phyloP scores from a whole-genome alignment of 106 monocot species.

The Dactylorhiza incarnata region DNA sequence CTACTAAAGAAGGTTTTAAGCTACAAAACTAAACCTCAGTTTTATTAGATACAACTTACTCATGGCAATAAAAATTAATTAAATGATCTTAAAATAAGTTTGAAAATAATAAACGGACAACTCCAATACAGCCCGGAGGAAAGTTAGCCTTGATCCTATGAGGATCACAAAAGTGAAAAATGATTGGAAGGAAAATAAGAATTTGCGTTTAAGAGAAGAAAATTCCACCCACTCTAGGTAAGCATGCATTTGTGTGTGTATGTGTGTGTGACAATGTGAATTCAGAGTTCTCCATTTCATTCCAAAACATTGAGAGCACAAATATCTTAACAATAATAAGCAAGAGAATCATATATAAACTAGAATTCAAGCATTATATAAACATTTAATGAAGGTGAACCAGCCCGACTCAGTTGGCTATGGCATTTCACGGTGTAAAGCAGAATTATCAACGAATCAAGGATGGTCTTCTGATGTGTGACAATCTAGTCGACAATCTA shows the following conservation, averaged over 20 bases:
- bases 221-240: background rate
- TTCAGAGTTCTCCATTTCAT: background rate
- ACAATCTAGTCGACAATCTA: too few relatives aligned
- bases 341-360: background rate
- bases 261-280: background rate
- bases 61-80: background rate
- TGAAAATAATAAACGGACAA: background rate
- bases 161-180: background rate
- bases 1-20: slow-evolving; percentile 6
- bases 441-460: too few relatives aligned
- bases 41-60: background rate
- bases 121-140: background rate
- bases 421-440: too few relatives aligned
- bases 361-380: background rate
- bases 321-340: background rate
- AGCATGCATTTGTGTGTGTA: too few relatives aligned
- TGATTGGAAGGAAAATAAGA: background rate
- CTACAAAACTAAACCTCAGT: background rate
- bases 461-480: too few relatives aligned
- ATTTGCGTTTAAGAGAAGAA: background rate
- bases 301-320: background rate
- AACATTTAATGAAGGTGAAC: too few relatives aligned
- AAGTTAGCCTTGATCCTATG: background rate
- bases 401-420: too few relatives aligned
- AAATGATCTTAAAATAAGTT: background rate